phyloP scores from a whole-genome alignment of 768 basidiomycete genomes.

The Tricholoma flavovirens region DNA sequence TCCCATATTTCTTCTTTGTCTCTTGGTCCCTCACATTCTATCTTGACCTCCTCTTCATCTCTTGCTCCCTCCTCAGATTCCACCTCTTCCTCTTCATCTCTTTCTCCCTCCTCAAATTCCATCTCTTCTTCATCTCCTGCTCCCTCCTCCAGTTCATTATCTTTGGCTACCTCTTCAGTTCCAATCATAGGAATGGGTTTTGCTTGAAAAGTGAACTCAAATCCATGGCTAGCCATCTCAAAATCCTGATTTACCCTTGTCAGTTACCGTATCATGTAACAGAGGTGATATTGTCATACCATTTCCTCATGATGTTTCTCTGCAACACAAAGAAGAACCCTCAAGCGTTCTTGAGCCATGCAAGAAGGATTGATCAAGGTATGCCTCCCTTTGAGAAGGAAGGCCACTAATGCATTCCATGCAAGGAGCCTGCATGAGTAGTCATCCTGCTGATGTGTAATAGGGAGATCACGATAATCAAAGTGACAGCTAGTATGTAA shows the following conservation, averaged over 20 bases:
- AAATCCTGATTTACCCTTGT: neutral
- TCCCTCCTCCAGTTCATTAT: neutral
- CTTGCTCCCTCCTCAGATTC: neutral
- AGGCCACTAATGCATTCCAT: neutral
- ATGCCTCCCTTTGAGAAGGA: neutral
- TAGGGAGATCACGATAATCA: neutral
- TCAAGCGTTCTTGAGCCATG: neutral
- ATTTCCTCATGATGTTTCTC: neutral
- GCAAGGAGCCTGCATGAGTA: neutral
- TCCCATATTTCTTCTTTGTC: neutral
- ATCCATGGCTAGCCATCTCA: neutral
- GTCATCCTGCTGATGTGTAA: neutral
- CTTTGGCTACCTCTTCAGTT: neutral
- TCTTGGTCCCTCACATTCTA: neutral
- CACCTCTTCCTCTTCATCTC: neutral
- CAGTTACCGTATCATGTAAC: neutral
- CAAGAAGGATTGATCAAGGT: neutral
- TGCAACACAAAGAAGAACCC: neutral
- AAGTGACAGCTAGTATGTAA: neutral
- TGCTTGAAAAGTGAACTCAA: neutral
- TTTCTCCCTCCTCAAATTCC: neutral
- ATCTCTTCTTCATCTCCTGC: neutral
- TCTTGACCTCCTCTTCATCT: neutral
- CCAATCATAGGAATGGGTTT: neutral
- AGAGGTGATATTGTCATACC: neutral